Base-by-base conservation (phyloP, 2,329 filamentous ascomycete species). In the Pestalotiopsis sp. region DNA sequence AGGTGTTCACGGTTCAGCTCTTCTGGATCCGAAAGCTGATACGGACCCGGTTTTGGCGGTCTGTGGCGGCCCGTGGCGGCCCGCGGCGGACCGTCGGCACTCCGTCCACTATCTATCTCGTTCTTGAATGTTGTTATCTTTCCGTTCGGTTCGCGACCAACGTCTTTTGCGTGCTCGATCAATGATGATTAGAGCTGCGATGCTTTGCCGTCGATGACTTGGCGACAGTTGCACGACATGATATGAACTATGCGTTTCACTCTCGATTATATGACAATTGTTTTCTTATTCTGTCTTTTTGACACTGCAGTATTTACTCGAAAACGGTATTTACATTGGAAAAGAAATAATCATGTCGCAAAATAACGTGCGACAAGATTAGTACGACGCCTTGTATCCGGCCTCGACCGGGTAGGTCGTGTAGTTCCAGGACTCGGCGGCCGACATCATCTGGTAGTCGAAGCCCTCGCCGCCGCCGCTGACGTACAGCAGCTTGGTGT, bases 401-500 rank as follows among this genome's bases (percentile, higher is more conserved):
- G 64, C 64, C 25, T 31, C 20, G 14, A 58, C 64, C 13, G 66
- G 66, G 45, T 63, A 68, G 20, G 58, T 68, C 7, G 57, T 41
- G 41, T 68, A 75, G 4, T 70, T 70, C 75, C 75, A 77, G 3
- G 64, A 27, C 4, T 68, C 66, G 41, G 70, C 70, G 20, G 63
- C 68, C 13, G 69, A 57, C 49, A 76, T 60, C 9, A 77, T 66
- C 69, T 76, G 66, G 27, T 72, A 67, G 52, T 76, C 74, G 17
- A 76, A 61, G 23, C 76, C 75, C 23, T 72, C 39, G 1, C 68
- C 72, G 1, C 75, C 75, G 1, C 69, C 73, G 66, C 73, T 76
- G 39, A 77, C 64, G 59, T 76, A 76, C 64, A 76, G 39, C 20
- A 77, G 74, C 69, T 75, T 74, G 45, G 74, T 77, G 27, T 73